Evolutionary conservation across 495 filamentous ascomycete species (phyloP).

Genomic region (Podospora conica): DNA sequence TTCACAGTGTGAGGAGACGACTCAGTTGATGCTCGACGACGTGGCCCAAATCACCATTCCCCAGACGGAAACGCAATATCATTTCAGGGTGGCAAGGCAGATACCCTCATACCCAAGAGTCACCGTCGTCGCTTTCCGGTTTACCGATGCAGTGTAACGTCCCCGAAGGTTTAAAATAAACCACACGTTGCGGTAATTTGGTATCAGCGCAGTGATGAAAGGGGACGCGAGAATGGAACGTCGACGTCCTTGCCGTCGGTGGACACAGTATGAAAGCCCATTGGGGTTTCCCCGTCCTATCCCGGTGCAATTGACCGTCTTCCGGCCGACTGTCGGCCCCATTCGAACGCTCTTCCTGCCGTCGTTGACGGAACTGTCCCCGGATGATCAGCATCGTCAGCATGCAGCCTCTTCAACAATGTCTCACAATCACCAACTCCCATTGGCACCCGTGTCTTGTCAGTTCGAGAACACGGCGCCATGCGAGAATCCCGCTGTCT

Average conservation of each 20-base stretch:
- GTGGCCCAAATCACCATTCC: neutral
- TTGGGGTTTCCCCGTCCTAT: neutral
- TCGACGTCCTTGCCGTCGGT: neutral
- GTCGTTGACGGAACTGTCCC: neutral
- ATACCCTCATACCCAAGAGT: constrained; percentile 5
- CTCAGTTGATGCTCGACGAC: neutral
- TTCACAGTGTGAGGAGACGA: neutral
- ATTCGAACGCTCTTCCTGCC: neutral
- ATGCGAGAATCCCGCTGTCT: neutral
- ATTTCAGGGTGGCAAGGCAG: constrained; percentile 3
- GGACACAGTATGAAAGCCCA: neutral
- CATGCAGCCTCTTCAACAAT: constrained; percentile 2
- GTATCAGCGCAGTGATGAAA: neutral
- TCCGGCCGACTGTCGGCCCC: neutral
- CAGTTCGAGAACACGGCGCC: neutral
- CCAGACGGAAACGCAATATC: neutral
- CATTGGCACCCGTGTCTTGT: neutral
- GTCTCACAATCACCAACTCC: neutral
- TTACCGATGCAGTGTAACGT: constrained; percentile 5
- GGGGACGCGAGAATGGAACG: neutral
- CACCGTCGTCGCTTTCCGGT: constrained; percentile 6
- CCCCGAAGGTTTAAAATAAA: neutral
- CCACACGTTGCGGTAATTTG: neutral
- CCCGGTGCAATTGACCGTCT: neutral
- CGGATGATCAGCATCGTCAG: neutral